These are phyloP conservation scores for Blastomyces percursus DNA, from an alignment of 2,329 filamentous ascomycete species.

Conservation along the genomic window DNA sequence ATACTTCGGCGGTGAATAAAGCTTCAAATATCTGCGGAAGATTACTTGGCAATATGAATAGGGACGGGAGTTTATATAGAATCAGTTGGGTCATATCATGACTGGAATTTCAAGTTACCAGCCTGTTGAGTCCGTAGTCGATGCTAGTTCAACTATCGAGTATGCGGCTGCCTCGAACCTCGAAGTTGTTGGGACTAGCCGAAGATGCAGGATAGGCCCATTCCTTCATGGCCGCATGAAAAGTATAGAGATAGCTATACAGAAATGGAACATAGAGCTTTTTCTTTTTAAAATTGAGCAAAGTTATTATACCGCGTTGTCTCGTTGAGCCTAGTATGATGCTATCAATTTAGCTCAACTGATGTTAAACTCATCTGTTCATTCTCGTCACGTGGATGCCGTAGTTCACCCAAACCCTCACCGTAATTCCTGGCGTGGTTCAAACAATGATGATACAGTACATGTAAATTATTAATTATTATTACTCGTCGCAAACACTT, in stretches of 20 bases:
- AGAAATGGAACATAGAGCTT: neutral
- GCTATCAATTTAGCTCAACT: neutral
- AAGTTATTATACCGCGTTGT: neutral
- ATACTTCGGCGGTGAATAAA: constrained; percentile 17
- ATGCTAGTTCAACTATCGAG: neutral
- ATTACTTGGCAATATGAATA: neutral
- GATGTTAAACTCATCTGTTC: neutral
- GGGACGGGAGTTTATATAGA: neutral
- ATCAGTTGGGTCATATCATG: neutral
- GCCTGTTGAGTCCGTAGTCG: neutral
- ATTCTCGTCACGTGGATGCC: neutral
- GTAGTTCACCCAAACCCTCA: neutral
- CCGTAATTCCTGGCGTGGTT: neutral
- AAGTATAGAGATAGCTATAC: neutral
- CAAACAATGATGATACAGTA: neutral
- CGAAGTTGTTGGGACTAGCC: neutral
- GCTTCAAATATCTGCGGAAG: neutral
- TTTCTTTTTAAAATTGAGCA: neutral
- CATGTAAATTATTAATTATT: neutral
- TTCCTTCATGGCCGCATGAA: neutral
- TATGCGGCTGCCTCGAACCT: neutral
- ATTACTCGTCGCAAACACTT: neutral
- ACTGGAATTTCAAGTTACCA: neutral
- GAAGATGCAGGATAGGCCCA: neutral
- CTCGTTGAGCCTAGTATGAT: neutral